Evolutionary conservation across 768 basidiomycete species (phyloP).

Genomic region (Pisolithus tinctorius): DNA sequence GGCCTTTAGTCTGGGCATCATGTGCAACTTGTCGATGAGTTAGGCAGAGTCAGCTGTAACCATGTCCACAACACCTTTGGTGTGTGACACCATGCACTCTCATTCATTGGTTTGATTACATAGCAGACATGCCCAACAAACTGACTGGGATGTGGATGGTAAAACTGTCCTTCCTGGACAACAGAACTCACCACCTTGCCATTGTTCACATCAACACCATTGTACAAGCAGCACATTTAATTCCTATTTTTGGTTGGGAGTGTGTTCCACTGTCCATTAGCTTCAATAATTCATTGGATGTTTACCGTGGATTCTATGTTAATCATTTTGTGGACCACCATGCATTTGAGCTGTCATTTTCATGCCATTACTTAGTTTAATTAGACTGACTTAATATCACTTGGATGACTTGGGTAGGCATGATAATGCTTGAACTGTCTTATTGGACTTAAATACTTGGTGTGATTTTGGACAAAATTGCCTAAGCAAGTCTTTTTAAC

Average conservation of each 20-base stretch:
- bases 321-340: slow-evolving; percentile 31
- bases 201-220: slow-evolving; percentile 13
- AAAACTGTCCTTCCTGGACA: slow-evolving; percentile 4
- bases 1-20: no score
- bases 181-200: not conserved
- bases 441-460: no score
- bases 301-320: slow-evolving; percentile 23
- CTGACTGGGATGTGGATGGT: slow-evolving; percentile 19
- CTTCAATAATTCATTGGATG: slow-evolving; percentile 16
- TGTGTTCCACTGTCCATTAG: slow-evolving; percentile 15
- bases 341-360: slow-evolving; percentile 2
- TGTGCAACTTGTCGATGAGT: no score
- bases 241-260: slow-evolving; percentile 11
- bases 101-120: slow-evolving; percentile 14
- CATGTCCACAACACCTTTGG: no score
- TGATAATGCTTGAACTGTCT: no score
- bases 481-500: no score
- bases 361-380: no score
- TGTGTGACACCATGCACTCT: slow-evolving; percentile 18
- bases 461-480: no score
- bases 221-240: slow-evolving; percentile 9
- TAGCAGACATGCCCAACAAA: slow-evolving; percentile 10
- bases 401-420: no score
- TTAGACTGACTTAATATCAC: no score
- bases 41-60: no score